Conservation (phyloP, 371 early-diverging fungal species). For the Apophysomyces elegans region DNA sequence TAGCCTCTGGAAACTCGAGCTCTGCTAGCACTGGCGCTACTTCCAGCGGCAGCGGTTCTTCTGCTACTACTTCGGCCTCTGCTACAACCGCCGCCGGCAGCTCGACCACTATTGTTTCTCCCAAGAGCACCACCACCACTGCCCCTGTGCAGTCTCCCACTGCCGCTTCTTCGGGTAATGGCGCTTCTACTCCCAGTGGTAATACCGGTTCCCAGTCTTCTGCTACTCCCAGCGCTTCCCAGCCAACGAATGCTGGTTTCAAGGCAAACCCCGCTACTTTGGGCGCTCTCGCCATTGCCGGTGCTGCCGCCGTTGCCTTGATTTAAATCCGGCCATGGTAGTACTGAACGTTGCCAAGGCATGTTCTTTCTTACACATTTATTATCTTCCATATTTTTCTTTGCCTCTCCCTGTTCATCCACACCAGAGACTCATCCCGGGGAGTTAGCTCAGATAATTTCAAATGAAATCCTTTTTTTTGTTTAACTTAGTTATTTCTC, state of each 20-base stretch:
- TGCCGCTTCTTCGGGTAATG: neutral
- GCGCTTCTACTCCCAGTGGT: conserved; percentile 4
- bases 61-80: conserved; percentile 5
- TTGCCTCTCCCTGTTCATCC: too few relatives aligned
- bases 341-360: conserved; percentile 1
- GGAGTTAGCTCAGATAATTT: too few relatives aligned
- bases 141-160: neutral
- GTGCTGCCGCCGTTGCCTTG: conserved; percentile 26
- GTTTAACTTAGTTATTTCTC: too few relatives aligned
- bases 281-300: conserved; percentile 31
- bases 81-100: conserved; percentile 15
- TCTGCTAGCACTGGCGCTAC: conserved; percentile 14
- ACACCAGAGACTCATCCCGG: too few relatives aligned
- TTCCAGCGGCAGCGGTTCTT: conserved; percentile 5
- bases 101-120: neutral
- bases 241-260: conserved; percentile 19
- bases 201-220: neutral
- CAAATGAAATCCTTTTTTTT: too few relatives aligned
- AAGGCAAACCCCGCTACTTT: conserved; percentile 26
- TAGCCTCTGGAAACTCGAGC: conserved; percentile 11
- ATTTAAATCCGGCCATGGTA: neutral
- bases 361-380: neutral
- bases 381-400: too few relatives aligned
- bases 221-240: neutral
- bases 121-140: neutral